Base-by-base conservation (phyloP, 495 filamentous ascomycete genomes). In the Penicillium lividum region DNA sequence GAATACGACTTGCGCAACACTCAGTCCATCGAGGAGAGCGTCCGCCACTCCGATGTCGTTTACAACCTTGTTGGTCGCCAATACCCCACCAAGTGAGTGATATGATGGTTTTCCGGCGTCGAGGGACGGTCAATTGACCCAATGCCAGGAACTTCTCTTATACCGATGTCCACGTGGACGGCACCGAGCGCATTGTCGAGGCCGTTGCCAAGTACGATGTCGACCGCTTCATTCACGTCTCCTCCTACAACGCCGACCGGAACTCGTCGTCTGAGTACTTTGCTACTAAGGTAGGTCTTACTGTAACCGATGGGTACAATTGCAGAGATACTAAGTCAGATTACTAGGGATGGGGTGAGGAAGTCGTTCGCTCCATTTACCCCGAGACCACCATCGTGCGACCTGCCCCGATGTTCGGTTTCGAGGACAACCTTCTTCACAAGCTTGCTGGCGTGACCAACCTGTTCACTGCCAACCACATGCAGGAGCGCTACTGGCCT, bases 151-250 rank as follows among this genome's bases (percentile, higher is more conserved):
- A 99, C 80, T 99, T 96, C 78, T 82, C 85, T 45, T 84, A 94
- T 55, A 88, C 90, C 57, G 93, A 97, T 72, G 92, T 98, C 27
- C 92, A 99, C 64, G 86, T 98, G 13, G 92, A 97, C 72, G 93
- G 94, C 43, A 85, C 87, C n/a, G 89, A 94, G 78, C 88, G 95
- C 54, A 99, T 99, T 65, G 92, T 85, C 27, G 92, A 97, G 70
- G 95, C 95, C 53, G 91, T 90, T 40, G 95, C 94, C 62, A 99
- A 99, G 76, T 99, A 99, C 75, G 94, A 99, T 65, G 85, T 97
- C 59, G 94, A 99, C 77, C 88, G 94, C 45, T 99, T 88, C 80
- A 90, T 99, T 61, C 94, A 99, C 64, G 89, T 99, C 65, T 98
- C 95, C 38, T 95, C 91, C 38, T 92, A 93, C 81, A 97, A 94